Percentiles rank a stretch among this genome's conserved stretches.
Conservation (phyloP, 352 stramenopile genomes). For the Pythium vanterpoolii region DNA sequence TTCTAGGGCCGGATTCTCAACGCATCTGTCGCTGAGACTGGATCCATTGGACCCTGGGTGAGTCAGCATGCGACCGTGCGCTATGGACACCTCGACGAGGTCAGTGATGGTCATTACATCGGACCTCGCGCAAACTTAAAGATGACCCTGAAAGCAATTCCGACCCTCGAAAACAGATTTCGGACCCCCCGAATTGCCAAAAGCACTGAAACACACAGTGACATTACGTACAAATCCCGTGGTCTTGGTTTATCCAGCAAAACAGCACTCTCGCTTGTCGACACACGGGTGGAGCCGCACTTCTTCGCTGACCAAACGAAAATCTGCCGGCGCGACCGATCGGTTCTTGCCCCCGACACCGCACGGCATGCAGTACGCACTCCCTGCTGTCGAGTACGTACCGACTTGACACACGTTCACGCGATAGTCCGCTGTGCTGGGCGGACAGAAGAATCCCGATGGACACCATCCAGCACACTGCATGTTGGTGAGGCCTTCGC, state of each 20-base stretch:
- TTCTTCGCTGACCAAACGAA: constrained; percentile 9
- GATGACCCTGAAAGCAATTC: too few species aligned
- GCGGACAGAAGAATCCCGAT: constrained; percentile 62
- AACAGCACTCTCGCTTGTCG: constrained; percentile 14
- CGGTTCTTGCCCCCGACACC: constrained; percentile 1
- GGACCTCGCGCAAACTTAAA: too few species aligned
- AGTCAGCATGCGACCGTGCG: too few species aligned
- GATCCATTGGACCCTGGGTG: too few species aligned
- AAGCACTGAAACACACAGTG: too few species aligned
- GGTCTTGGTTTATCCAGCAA: constrained; percentile 4
- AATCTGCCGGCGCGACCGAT: neutral
- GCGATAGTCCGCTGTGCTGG: constrained; percentile 44
- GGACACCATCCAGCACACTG: constrained; percentile 69
- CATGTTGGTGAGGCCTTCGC: constrained; percentile 38
- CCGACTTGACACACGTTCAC: constrained; percentile 37
- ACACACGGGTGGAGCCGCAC: constrained; percentile 2
- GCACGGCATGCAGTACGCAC: constrained; percentile 42
- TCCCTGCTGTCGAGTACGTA: constrained; percentile 44
- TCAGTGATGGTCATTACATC: too few species aligned
- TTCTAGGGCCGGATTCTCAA: too few species aligned
- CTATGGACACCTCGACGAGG: too few species aligned
- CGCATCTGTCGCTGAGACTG: too few species aligned
- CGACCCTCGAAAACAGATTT: too few species aligned
- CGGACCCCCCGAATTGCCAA: too few species aligned
- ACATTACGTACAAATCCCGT: too few species aligned